Conservation (phyloP, 1,284 basidiomycete species). For the Heterobasidion occidentale region DNA sequence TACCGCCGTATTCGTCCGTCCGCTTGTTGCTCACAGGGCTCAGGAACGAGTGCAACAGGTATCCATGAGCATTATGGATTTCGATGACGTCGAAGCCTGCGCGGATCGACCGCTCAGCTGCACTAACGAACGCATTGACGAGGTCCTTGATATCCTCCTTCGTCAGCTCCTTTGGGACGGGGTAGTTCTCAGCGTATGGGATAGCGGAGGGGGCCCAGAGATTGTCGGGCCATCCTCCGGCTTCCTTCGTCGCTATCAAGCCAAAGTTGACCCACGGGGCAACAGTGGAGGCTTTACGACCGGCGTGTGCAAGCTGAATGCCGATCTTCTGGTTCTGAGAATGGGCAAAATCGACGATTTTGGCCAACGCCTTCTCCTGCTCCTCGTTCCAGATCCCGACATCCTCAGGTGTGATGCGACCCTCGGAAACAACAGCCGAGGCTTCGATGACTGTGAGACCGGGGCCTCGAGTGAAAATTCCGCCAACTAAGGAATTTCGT, state of each 20-base stretch:
- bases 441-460: slow-evolving; percentile 62
- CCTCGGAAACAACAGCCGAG: slow-evolving; percentile 68
- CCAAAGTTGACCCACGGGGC: slow-evolving; percentile 49
- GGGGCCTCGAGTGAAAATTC: slow-evolving; percentile 47
- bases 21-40: slow-evolving; percentile 44
- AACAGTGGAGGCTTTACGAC: slow-evolving; percentile 61
- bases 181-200: slow-evolving; percentile 9
- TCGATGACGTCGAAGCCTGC: slow-evolving; percentile 48
- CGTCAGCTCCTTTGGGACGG: slow-evolving; percentile 46
- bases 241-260: slow-evolving; percentile 27
- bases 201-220: slow-evolving; percentile 17
- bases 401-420: slow-evolving; percentile 67
- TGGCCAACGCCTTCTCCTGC: slow-evolving; percentile 57
- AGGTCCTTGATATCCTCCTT: slow-evolving; percentile 37
- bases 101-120: slow-evolving; percentile 35
- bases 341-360: slow-evolving; percentile 63
- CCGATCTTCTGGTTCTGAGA: slow-evolving; percentile 56
- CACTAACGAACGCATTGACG: slow-evolving; percentile 37
- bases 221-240: slow-evolving; percentile 58
- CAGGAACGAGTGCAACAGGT: slow-evolving; percentile 29
- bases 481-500: slow-evolving; percentile 23
- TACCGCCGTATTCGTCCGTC: slow-evolving; percentile 47
- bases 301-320: slow-evolving; percentile 74
- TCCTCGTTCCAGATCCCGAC: slow-evolving; percentile 67
- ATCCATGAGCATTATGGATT: slow-evolving; percentile 50